Base-by-base conservation (phyloP, 2,329 filamentous ascomycete genomes). In the Colletotrichum sp. region DNA sequence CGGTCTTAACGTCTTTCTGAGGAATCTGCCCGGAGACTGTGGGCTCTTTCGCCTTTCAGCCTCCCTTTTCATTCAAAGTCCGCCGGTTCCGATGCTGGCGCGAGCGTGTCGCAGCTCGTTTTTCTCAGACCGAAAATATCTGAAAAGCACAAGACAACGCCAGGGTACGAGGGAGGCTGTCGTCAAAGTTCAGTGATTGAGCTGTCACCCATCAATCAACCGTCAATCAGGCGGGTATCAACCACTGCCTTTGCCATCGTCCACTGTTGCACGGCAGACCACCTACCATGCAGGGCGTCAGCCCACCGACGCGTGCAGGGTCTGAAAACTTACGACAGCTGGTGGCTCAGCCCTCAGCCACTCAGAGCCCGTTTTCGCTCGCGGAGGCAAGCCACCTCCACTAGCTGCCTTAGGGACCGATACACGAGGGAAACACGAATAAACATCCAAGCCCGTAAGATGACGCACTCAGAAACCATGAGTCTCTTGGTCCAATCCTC, bases 261-360 rank as follows among this genome's bases (percentile, higher is more conserved):
- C 34, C 21, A n/a, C 26, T 32, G 34, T 52, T 24, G 39, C 63
- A 49, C 24, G n/a, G 63, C 62, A 65, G 62, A 65, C 34, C 30
- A n/a, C 39, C 16, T 21, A 65, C 34, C 52, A 39, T 32, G 55
- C 63, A 32, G 36, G 16, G 26, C 44, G 44, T 72, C 73, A 73
- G 70, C 59, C 55, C 63, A 72, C 57, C 55, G 39, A 75, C 39
- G 57, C 12, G 28, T 64, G 59, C 73, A 76, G 70, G 68, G 64
- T 55, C 30, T 59, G 63, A 68, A 64, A 57, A 76, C 70, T 76
- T 68, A 73, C 73, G 73, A 73, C 70, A 69, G n/a, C 59, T 36
- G 64, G 73, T 76, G 73, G 73, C 73, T 76, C 73, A 66, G 73
- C 73, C 9, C 64, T 64, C 73, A 73, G 63, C 73, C 69, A 69